phyloP scores from a whole-genome alignment of 768 basidiomycete species.

The Mycena vitilis region DNA sequence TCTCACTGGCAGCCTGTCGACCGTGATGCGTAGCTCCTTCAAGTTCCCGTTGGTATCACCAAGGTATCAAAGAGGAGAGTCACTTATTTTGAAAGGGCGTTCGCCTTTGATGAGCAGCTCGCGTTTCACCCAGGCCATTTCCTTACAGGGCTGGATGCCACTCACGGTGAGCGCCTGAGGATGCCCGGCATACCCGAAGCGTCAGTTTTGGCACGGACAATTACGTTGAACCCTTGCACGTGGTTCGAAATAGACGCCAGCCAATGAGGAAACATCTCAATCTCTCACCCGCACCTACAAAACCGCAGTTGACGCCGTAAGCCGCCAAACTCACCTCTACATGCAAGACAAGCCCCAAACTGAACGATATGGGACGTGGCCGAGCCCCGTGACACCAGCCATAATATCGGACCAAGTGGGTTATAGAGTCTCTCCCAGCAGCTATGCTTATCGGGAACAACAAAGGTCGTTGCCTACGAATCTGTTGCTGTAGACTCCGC shows the following conservation, averaged over 20 bases:
- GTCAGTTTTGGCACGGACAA: too few relatives aligned
- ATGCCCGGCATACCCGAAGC: too few relatives aligned
- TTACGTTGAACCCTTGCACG: background rate
- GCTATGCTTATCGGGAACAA: background rate
- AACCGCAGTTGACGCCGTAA: background rate
- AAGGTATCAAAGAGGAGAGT: too few relatives aligned
- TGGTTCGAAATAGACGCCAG: background rate
- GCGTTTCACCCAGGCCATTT: too few relatives aligned
- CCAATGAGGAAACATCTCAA: background rate
- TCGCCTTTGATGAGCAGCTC: too few relatives aligned
- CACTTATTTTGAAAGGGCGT: too few relatives aligned
- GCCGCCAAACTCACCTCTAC: background rate
- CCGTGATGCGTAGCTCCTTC: too few relatives aligned
- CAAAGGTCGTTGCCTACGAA: slow-evolving; percentile 21
- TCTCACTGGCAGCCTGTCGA: too few relatives aligned
- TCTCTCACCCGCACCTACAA: background rate
- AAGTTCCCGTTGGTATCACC: too few relatives aligned
- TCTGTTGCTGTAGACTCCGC: slow-evolving; percentile 7
- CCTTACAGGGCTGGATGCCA: too few relatives aligned
- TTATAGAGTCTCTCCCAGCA: background rate
- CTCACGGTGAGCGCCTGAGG: too few relatives aligned
- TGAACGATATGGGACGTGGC: slow-evolving; percentile 4
- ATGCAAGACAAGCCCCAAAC: slow-evolving; percentile 18
- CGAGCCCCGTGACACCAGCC: slow-evolving; percentile 6
- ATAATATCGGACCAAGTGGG: slow-evolving; percentile 14